Percentiles rank a stretch among this genome's conserved stretches.
phyloP scores from a whole-genome alignment of 306 rosid species.

The Sicyos baderoa region DNA sequence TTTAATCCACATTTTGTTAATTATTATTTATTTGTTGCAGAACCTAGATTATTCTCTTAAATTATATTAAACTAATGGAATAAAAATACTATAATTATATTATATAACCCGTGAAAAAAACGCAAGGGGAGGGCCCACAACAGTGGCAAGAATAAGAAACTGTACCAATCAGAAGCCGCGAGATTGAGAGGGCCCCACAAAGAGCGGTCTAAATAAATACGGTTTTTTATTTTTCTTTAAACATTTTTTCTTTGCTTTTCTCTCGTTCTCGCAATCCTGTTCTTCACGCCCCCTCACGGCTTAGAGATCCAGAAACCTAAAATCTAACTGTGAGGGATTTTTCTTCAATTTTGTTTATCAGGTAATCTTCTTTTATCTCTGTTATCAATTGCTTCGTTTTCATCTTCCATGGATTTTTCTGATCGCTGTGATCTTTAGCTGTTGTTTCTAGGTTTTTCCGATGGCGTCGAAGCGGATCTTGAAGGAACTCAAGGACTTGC shows the following conservation, averaged over 20 bases:
- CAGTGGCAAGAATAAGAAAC: conserved; percentile 13
- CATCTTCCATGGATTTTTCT: neutral
- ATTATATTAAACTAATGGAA: neutral
- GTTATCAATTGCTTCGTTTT: neutral
- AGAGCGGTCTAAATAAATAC: conserved; percentile 5
- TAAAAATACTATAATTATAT: neutral
- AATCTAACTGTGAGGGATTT: conserved; percentile 15
- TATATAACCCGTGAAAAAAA: neutral
- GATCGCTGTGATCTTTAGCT: neutral
- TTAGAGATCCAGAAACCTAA: conserved; percentile 7
- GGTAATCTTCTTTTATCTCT: neutral
- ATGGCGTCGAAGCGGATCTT: conserved; percentile 18
- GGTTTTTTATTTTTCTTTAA: neutral
- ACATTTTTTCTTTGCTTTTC: neutral
- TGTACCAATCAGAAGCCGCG: conserved; percentile 12
- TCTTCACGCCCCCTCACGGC: conserved; percentile 6
- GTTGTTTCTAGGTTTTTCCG: neutral
- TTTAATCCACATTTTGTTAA: no score
- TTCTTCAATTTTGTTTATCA: neutral
- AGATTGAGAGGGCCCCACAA: conserved; percentile 15
- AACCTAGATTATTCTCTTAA: no score
- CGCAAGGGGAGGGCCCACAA: conserved; percentile 19
- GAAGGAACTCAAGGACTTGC: conserved; percentile 20
- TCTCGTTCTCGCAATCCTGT: neutral
- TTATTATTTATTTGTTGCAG: no score